phyloP scores from a whole-genome alignment of 768 basidiomycete species.

The Lactifluus subvellereus region DNA sequence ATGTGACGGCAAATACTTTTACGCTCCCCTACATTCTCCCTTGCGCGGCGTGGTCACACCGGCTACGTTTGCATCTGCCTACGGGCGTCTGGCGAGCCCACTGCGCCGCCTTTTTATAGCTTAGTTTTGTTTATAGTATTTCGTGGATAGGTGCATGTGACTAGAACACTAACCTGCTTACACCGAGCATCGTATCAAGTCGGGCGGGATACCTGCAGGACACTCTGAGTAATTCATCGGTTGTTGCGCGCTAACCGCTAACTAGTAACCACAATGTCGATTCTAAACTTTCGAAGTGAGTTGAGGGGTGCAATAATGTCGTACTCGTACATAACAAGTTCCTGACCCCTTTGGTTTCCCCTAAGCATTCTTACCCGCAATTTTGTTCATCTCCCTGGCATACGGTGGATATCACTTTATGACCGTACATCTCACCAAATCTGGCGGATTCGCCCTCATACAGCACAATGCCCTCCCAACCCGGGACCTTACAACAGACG shows the following conservation, averaged over 20 bases:
- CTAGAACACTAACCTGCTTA: neutral
- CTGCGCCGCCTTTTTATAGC: too few relatives aligned
- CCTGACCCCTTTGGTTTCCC: neutral
- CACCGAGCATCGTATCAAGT: neutral
- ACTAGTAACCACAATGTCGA: neutral
- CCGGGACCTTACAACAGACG: constrained; percentile 15
- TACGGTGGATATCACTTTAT: constrained; percentile 11
- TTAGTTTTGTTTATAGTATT: too few relatives aligned
- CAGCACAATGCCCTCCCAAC: constrained; percentile 14
- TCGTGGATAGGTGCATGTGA: too few relatives aligned
- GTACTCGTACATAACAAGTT: neutral
- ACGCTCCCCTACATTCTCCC: too few relatives aligned
- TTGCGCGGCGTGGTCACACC: too few relatives aligned
- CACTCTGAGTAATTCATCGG: neutral
- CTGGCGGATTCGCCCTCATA: constrained; percentile 9
- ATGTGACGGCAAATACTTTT: neutral
- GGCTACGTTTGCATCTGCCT: too few relatives aligned
- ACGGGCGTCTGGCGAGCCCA: too few relatives aligned
- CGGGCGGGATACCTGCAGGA: neutral
- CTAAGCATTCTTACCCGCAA: constrained; percentile 7
- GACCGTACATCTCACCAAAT: constrained; percentile 14
- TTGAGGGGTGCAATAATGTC: neutral
- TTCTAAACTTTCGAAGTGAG: constrained; percentile 1
- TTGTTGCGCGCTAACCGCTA: neutral
- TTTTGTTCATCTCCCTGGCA: constrained; percentile 13